Evolutionary conservation across 768 basidiomycete species (phyloP).

Genomic region (Russula abietina): DNA sequence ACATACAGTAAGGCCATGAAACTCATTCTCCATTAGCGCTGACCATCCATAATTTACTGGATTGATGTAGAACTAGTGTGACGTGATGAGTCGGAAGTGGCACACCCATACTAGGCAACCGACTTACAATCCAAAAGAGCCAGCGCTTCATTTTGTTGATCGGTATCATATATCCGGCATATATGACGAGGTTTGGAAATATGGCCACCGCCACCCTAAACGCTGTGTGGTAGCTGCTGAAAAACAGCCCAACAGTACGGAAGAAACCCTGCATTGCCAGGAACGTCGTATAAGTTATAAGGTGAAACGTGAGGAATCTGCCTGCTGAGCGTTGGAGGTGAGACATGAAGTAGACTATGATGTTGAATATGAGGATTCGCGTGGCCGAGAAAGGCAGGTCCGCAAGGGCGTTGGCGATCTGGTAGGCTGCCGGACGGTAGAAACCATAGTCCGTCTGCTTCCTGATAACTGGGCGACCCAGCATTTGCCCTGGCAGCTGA

Average conservation of each 20-base stretch:
- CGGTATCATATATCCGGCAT: conserved; percentile 66
- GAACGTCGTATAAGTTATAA: conserved; percentile 59
- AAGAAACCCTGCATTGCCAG: conserved; percentile 83
- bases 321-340: conserved; percentile 40
- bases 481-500: conserved; percentile 70
- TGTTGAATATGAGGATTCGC: conserved; percentile 54
- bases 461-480: conserved; percentile 69
- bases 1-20: conserved; percentile 46
- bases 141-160: conserved; percentile 69
- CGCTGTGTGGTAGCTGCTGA: conserved; percentile 47
- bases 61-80: conserved; percentile 70
- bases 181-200: conserved; percentile 70
- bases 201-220: conserved; percentile 40
- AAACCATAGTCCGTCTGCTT: conserved; percentile 63
- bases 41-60: conserved; percentile 56
- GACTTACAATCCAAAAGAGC: conserved; percentile 79
- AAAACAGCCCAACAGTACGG: conserved; percentile 60
- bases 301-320: conserved; percentile 54
- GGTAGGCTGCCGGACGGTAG: conserved; percentile 60
- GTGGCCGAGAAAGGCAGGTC: conserved; percentile 66
- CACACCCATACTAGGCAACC: not conserved
- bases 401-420: conserved; percentile 60
- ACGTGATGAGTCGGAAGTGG: conserved; percentile 23
- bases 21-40: conserved; percentile 81
- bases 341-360: conserved; percentile 67